Base-by-base conservation (phyloP, 225 moss, liverwort and hornwort genomes). In the Physcomitrellopsis africana region DNA sequence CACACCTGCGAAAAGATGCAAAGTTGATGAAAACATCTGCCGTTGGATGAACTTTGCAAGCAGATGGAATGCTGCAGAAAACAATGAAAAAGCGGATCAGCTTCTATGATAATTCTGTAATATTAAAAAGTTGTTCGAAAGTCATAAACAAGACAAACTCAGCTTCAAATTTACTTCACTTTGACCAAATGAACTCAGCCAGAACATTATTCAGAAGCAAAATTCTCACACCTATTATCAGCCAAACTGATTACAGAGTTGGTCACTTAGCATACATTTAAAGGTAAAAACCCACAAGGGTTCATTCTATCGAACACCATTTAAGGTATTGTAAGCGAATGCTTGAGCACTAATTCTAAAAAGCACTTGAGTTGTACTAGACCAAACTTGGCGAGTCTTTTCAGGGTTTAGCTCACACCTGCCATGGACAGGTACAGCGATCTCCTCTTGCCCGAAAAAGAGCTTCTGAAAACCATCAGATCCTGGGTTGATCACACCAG, bases 11-110 rank as follows among this genome's bases (percentile, higher is more conserved):
- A 67, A 90, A 90, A 32, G 89, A 92, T 3, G 92, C 87, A 53
- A 92, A 92, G 84, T 92, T 92, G 89, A 92, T 90, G 82, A 92
- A 92, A 41, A 92, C 89, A 81, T 92, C 92, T 16, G 92, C 89
- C 23, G 92, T 92, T 54, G 89, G 78, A 60, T 92, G 92, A 11
- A 81, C 80, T 77, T 88, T 92, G 81, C 85, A 85, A 10, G 92
- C 89, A 45, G 86, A 81, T 11, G 67, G 80, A 73, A 90, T 84
- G 70, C 69, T 84, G 74, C 87, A 75, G 60, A 24, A 67, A 51
- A 13, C 19, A 77, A 47, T 49, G 42, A 67, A 26, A 37, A 17
- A 67, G 42, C 29, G 13, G 43, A 42, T 77, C 54, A 81, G 54
- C 22, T 26, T 53, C 42, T 44, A 22, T 29, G 29, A 56, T 24